phyloP scores from a whole-genome alignment of 495 filamentous ascomycete genomes.

The Aspergillus indologenus region DNA sequence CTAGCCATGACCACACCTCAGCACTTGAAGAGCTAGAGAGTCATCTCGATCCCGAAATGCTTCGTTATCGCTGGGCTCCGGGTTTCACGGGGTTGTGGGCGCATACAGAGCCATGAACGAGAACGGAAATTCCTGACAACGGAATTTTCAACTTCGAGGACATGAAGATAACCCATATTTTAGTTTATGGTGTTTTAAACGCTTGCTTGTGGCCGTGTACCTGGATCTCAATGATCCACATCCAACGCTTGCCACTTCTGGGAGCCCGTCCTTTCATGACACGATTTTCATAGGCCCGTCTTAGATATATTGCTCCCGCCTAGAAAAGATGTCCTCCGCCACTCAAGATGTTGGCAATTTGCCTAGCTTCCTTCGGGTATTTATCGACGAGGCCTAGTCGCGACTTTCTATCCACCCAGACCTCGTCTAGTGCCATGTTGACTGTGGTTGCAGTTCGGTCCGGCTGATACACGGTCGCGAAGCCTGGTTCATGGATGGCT shows the following conservation, averaged over 20 bases:
- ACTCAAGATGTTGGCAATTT: background rate
- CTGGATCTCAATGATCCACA: too few species aligned
- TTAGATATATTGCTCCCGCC: too few species aligned
- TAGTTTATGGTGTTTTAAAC: too few species aligned
- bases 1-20: background rate
- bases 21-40: background rate
- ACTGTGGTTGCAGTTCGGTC: background rate
- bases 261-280: too few species aligned
- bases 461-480: background rate
- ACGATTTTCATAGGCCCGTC: too few species aligned
- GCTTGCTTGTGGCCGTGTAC: too few species aligned
- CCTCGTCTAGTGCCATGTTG: background rate
- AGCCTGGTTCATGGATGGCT: background rate
- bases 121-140: background rate
- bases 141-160: too few species aligned
- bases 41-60: conserved; percentile 4
- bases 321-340: conserved; percentile 1
- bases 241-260: too few species aligned
- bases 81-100: background rate
- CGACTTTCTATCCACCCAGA: background rate
- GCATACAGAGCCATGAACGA: background rate
- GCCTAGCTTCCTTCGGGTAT: background rate
- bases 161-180: too few species aligned
- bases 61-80: conserved; percentile 3
- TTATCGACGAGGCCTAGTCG: background rate